A percentile compares a stretch with the other conserved stretches of the same genome.
Evolutionary conservation across 2,329 filamentous ascomycete species (phyloP).

Genomic region (Phaeosphaeriaceae sp.): DNA sequence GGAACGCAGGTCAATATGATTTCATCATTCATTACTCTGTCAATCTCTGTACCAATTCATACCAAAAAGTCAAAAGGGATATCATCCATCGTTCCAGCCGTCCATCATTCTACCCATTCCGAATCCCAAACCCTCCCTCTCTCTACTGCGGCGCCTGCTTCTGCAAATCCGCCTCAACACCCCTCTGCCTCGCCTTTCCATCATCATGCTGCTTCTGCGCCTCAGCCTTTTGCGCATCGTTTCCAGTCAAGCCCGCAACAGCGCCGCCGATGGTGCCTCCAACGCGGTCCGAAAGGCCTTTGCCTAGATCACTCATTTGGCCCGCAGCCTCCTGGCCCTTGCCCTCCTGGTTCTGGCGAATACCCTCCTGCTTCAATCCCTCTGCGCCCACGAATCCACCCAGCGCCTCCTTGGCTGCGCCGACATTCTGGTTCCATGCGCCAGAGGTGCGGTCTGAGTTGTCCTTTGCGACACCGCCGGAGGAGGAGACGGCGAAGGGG

Average conservation of each 20-base stretch:
- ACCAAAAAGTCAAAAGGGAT: constrained; percentile 18
- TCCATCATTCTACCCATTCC: background rate
- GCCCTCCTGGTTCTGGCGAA: constrained; percentile 79
- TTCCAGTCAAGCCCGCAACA: constrained; percentile 75
- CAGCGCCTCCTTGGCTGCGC: constrained; percentile 80
- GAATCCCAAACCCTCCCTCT: background rate
- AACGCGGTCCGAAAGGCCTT: constrained; percentile 64
- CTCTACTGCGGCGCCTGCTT: constrained; percentile 63
- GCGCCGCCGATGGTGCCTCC: constrained; percentile 75
- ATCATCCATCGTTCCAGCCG: constrained; percentile 21
- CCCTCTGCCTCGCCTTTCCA: constrained; percentile 84
- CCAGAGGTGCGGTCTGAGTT: constrained; percentile 75
- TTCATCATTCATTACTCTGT: background rate
- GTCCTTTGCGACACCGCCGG: constrained; percentile 75
- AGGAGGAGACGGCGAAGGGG: constrained; percentile 71
- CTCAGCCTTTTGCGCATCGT: constrained; percentile 68
- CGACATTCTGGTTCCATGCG: constrained; percentile 88
- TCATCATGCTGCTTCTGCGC: constrained; percentile 75
- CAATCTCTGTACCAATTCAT: background rate
- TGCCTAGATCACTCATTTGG: constrained; percentile 76
- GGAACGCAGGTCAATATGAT: background rate
- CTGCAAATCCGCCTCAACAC: constrained; percentile 80
- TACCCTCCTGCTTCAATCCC: constrained; percentile 75
- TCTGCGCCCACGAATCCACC: constrained; percentile 79
- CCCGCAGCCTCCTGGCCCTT: constrained; percentile 83